Base-by-base conservation (phyloP, 345 rosid species). In the Carallia pectinifolia region DNA sequence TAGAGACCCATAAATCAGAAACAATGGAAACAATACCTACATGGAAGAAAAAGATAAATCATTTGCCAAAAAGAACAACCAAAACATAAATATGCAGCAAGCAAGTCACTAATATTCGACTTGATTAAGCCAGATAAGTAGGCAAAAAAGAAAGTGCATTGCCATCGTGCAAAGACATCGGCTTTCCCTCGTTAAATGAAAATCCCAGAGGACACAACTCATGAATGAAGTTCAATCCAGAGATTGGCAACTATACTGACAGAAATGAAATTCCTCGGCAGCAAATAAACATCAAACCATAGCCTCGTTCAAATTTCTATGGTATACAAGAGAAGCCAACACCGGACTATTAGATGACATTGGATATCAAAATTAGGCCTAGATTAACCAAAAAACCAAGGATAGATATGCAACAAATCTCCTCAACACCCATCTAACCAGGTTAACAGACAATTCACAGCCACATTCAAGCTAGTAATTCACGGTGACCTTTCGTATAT, bases 391-490 rank as follows among this genome's bases (percentile, higher is more conserved):
- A 1, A 52, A 5, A 48, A 7, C 15, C 69, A 66, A 58, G 67
- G 30, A 47, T 34, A 61, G 18, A 39, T 40, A 53, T 50, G 54
- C n/a, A 37, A 7, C 7, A 10, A 15, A 34, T 27, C 4, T 55
- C 56, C 17, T 4, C 53, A 52, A 30, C 34, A 15, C 18, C 6
- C 58, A 68, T 7, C 34, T 53, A 53, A 37, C 18, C 40, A 44
- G 70, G 65, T 65, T 29, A 62, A 30, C 30, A 30, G 29, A 58
- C 63, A 54, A 65, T 4, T 69, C 59, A 12, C 5, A 65, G 61
- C 62, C 53, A 48, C 36, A 61, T 19, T 8, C 29, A 61, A 61
- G 29, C 60, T 5, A 53, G 19, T 29, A 13, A 53, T 53, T 39
- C 30, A 34, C 7, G 48, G 27, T 29, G 40, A 38, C 34, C 23